A percentile compares a stretch with the other conserved stretches of the same genome.
phyloP scores from a whole-genome alignment of 495 filamentous ascomycete genomes.

The Aspergillus diversus region DNA sequence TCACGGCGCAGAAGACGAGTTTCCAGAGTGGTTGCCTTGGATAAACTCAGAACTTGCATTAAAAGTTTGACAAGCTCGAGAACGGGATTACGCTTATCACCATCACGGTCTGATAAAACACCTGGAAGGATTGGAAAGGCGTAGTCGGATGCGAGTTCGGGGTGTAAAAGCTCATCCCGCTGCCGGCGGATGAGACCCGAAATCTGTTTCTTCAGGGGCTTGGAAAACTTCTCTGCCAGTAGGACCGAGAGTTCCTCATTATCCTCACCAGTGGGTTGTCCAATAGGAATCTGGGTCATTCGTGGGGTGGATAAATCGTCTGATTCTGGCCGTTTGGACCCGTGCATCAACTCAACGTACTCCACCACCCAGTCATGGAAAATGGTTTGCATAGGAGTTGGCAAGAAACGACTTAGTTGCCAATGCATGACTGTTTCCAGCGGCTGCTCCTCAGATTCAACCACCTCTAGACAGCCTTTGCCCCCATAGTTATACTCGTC shows the following conservation, averaged over 20 bases:
- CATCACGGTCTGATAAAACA: slow-evolving; percentile 61
- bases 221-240: slow-evolving; percentile 78
- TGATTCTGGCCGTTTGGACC: slow-evolving; percentile 67
- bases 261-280: slow-evolving; percentile 52
- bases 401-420: slow-evolving; percentile 91
- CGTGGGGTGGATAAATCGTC: slow-evolving; percentile 64
- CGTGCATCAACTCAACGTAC: slow-evolving; percentile 94
- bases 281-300: slow-evolving; percentile 72
- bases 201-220: slow-evolving; percentile 88
- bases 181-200: slow-evolving; percentile 76
- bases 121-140: slow-evolving; percentile 84
- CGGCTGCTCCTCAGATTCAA: slow-evolving; percentile 81
- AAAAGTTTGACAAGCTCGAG: slow-evolving; percentile 89
- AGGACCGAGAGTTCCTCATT: slow-evolving; percentile 61
- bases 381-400: slow-evolving; percentile 73
- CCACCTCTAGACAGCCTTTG: slow-evolving; percentile 82
- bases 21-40: slow-evolving; percentile 79
- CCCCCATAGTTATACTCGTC: slow-evolving; percentile 99
- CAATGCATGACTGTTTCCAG: slow-evolving; percentile 97
- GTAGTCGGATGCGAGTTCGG: slow-evolving; percentile 85
- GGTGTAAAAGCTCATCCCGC: slow-evolving; percentile 86
- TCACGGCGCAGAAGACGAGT: slow-evolving; percentile 86
- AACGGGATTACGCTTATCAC: slow-evolving; percentile 70
- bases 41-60: slow-evolving; percentile 87
- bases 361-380: slow-evolving; percentile 95